Evolutionary conservation across 352 stramenopile genomes (phyloP).

Genomic region (Pythium coloratum): DNA sequence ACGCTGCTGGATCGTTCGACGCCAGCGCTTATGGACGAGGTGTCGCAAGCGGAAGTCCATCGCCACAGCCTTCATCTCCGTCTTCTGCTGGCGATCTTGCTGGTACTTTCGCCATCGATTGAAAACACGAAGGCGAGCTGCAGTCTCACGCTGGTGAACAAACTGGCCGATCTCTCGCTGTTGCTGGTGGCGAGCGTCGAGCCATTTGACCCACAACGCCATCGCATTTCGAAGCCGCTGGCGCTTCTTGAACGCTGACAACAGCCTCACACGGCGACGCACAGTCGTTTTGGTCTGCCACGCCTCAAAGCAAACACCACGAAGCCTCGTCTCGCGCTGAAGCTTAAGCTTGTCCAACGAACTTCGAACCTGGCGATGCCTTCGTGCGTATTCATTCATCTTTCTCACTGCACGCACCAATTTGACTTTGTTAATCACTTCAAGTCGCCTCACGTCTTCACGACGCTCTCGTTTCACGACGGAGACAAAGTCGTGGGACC

Average conservation of each 20-base stretch:
- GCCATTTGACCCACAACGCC: conserved; percentile 2
- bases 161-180: background rate
- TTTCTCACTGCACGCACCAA: background rate
- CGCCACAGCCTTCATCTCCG: conserved; percentile 3
- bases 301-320: background rate
- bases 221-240: conserved; percentile 5
- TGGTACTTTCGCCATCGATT: conserved; percentile 5
- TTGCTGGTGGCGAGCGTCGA: conserved; percentile 2
- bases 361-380: background rate
- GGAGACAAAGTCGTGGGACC: conserved; percentile 47
- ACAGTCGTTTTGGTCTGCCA: conserved; percentile 8
- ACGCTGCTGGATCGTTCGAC: background rate
- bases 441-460: background rate
- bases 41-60: conserved; percentile 4
- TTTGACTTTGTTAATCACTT: background rate
- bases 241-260: conserved; percentile 16
- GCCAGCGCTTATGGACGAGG: conserved; percentile 17
- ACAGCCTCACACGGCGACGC: background rate
- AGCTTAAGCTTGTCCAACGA: background rate
- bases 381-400: background rate
- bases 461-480: background rate
- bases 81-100: background rate
- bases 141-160: background rate
- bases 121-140: background rate
- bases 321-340: background rate